Percentiles rank a stretch among this genome's conserved stretches.
These are phyloP conservation scores for Aspergillus sp. DNA, from an alignment of 2,329 filamentous ascomycete genomes.

Conservation along the genomic window DNA sequence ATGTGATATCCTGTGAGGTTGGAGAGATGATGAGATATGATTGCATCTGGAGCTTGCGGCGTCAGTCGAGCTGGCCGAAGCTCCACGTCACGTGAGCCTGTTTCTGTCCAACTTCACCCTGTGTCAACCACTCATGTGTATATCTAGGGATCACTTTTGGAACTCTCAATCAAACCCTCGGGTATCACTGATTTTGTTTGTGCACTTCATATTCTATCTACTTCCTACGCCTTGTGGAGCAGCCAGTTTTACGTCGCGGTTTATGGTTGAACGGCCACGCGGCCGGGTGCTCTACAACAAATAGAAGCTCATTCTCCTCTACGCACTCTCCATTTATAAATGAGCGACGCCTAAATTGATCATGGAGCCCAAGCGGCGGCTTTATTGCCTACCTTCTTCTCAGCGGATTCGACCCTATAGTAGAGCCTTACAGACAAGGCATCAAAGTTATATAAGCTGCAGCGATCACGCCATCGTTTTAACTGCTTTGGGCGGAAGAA, in stretches of 20 bases:
- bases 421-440: conserved; percentile 3
- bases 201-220: not conserved
- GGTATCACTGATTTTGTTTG: not conserved
- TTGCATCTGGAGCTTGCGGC: conserved; percentile 11
- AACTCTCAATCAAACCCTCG: not conserved
- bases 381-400: not conserved
- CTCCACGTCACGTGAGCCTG: conserved; percentile 30
- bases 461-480: conserved; percentile 31
- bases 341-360: not conserved
- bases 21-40: conserved; percentile 14
- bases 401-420: not conserved
- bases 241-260: not conserved
- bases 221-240: not conserved
- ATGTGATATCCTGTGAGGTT: conserved; percentile 3
- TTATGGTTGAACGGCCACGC: not conserved
- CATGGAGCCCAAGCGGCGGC: not conserved
- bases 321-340: not conserved
- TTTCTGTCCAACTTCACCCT: not conserved
- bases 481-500: conserved; percentile 27
- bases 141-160: not conserved
- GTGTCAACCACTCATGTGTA: not conserved
- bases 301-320: not conserved
- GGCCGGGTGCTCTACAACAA: not conserved
- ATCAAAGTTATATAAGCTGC: conserved; percentile 21
- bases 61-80: conserved; percentile 27